A percentile compares a stretch with the other conserved stretches of the same genome.
These are phyloP conservation scores for Spirogloea muscicola DNA, from an alignment of 139 green algal genomes.

Conservation along the genomic window DNA sequence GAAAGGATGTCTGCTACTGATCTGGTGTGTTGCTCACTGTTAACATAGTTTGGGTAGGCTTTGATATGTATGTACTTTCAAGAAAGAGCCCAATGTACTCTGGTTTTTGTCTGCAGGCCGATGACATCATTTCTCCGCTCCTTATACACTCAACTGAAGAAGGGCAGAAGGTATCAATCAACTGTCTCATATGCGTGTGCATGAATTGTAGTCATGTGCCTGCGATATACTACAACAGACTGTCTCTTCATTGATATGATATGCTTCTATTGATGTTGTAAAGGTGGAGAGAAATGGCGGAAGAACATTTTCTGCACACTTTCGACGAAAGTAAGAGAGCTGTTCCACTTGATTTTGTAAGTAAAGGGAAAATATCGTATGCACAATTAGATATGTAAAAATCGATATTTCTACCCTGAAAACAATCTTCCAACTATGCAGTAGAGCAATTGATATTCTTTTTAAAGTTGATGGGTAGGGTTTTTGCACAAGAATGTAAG, in stretches of 20 bases:
- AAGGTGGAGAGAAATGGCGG: conserved; percentile 44
- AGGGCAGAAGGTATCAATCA: conserved; percentile 34
- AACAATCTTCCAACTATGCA: no score
- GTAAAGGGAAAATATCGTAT: no score
- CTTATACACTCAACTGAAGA: conserved; percentile 22
- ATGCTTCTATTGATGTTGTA: background rate
- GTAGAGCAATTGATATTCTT: no score
- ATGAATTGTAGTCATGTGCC: no score
- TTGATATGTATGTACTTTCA: background rate
- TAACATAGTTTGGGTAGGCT: background rate
- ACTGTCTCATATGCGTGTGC: no score
- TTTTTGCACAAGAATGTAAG: no score
- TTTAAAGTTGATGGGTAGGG: no score
- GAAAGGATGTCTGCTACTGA: conserved; percentile 75
- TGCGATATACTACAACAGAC: background rate
- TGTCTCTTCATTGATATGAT: background rate
- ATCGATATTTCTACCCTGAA: no score
- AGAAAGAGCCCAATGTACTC: no score
- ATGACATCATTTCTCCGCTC: conserved; percentile 13
- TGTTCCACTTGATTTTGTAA: no score
- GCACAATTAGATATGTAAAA: no score
- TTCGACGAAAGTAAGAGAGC: no score
- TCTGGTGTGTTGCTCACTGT: conserved; percentile 50
- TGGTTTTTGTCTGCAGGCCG: conserved; percentile 15
- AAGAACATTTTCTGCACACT: conserved; percentile 19